A percentile compares a stretch with the other conserved stretches of the same genome.
Evolutionary conservation across 257 asterid genomes (phyloP).

Genomic region (Fraxinus excelsior): DNA sequence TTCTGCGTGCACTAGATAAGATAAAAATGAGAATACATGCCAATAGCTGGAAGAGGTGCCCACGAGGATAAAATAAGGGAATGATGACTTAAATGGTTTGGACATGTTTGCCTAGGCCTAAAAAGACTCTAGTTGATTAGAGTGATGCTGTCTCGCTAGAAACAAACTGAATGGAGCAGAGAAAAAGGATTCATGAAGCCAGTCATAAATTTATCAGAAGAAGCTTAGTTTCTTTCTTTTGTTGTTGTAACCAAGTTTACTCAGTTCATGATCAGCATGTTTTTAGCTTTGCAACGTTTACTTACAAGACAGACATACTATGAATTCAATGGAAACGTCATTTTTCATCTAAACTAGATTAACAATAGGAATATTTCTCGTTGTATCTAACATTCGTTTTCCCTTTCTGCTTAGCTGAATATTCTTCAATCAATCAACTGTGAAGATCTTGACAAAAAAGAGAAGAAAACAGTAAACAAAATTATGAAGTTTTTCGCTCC

Average conservation of each 20-base stretch:
- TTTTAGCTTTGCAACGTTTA: background rate
- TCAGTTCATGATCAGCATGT: background rate
- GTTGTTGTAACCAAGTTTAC: background rate
- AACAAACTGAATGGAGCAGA: background rate
- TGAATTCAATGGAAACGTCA: too few species aligned
- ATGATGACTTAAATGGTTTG: background rate
- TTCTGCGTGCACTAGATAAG: background rate
- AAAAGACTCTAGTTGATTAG: too few species aligned
- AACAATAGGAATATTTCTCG: background rate
- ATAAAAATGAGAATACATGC: background rate
- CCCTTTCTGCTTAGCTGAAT: background rate
- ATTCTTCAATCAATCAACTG: constrained; percentile 2
- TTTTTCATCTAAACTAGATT: too few species aligned
- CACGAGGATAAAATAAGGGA: background rate
- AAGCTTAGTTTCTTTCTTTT: background rate
- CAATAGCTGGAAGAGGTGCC: background rate
- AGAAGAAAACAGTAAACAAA: background rate
- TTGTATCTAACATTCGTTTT: background rate
- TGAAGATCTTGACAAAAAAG: background rate
- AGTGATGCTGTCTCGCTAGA: background rate
- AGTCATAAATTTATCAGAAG: too few species aligned
- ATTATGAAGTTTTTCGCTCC: background rate
- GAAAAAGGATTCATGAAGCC: background rate
- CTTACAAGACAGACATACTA: too few species aligned
- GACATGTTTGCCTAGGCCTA: background rate